Percentiles rank a stretch among this genome's conserved stretches.
Conservation (phyloP, 2,329 filamentous ascomycete species). For the Alternaria postmessia region DNA sequence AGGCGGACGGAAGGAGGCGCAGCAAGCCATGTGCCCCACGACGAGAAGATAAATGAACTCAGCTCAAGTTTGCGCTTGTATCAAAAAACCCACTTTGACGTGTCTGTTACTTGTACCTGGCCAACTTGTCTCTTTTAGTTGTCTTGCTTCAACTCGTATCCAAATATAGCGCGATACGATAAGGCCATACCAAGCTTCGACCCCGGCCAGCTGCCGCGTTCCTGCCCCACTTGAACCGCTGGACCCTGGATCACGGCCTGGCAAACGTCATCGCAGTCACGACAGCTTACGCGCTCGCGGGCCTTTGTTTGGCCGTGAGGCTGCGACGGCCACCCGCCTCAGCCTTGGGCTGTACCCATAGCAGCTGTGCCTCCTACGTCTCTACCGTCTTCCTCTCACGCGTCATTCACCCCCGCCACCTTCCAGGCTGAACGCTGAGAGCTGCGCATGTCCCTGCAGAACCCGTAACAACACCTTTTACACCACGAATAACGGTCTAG, state of each 20-base stretch:
- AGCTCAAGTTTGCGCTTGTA: slow-evolving; percentile 8
- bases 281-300: slow-evolving; percentile 26
- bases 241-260: slow-evolving; percentile 18
- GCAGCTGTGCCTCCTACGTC: background rate
- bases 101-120: background rate
- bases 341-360: background rate
- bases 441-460: background rate
- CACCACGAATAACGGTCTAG: background rate
- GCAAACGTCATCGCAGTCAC: slow-evolving; percentile 22
- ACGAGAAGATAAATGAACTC: slow-evolving; percentile 9
- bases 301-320: slow-evolving; percentile 19
- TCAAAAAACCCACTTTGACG: background rate
- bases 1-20: slow-evolving; percentile 21
- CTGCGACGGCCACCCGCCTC: slow-evolving; percentile 6
- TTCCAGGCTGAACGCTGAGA: background rate
- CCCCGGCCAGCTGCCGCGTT: slow-evolving; percentile 2
- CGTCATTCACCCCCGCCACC: background rate
- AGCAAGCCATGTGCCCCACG: slow-evolving; percentile 21
- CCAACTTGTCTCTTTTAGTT: background rate
- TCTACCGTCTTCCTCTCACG: background rate
- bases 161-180: background rate
- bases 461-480: background rate
- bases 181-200: slow-evolving; percentile 12
- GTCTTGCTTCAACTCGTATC: background rate
- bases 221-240: slow-evolving; percentile 21